Evolutionary conservation across 306 rosid genomes (phyloP), one percentile per base, ranked within the genome.

Genomic region (Cicer bijugum): DNA sequence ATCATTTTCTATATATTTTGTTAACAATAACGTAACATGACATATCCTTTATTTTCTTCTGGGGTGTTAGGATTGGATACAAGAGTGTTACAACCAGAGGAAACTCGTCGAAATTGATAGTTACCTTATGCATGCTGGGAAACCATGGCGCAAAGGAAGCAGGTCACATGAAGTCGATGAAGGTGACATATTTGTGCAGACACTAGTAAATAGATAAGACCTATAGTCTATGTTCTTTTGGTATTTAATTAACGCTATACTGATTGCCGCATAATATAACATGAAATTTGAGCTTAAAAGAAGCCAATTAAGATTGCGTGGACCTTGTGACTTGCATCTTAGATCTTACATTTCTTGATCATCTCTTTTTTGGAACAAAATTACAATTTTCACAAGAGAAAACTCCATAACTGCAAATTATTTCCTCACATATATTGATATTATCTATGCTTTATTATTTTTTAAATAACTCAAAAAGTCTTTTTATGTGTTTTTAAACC

Each of bases 121-220:
- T 75, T 87, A 87, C 80, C 85, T 94, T 20, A 84, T 89, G 85
- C 88, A 89, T 84, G 89, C 87, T 52, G 96, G 98, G 66, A 91
- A 89, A 73, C 96, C 97, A 11, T 94, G 97, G 98, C 89, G 95
- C 60, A 88, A 86, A 88, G 83, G 88, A 77, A 45, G 83, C 60
- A 78, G 40, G 69, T 64, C 89, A 50, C 82, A 48, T 23, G 85
- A 81, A 67, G 61, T 53, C 67, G 67, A 20, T 61, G 80, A 75
- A 84, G 96, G 98, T 91, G 59, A 83, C 59, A 71, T 59, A 70
- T n/a, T 66, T 71, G 73, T 74, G 12, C 40, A 35, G 39, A 12
- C 39, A 12, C 61, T 77, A 35, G 63, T 62, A 47, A 61, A 56
- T 69, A 33, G 72, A 72, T 65, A 63, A 51, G 63, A 77, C 48